Base-by-base conservation (phyloP, 2,329 filamentous ascomycete genomes). In the Colletotrichum lindemuthianum region DNA sequence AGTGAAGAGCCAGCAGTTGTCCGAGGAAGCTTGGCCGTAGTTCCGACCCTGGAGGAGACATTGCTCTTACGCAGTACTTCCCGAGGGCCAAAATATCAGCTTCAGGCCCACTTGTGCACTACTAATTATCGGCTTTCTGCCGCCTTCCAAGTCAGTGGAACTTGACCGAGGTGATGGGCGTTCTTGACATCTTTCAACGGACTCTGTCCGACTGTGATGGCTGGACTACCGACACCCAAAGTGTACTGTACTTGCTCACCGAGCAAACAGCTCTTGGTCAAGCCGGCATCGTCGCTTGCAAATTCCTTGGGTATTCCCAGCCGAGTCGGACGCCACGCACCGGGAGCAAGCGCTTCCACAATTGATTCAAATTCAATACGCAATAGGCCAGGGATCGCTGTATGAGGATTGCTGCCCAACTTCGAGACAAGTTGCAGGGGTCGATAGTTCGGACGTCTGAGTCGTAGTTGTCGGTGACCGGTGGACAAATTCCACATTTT, bases 321-420 rank as follows among this genome's bases (percentile, higher is more conserved):
- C 51, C 36, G 36, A 9, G 13, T 24, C 24, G 34, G 53, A 40
- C 53, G 41, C 53, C 45, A 39, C 47, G 59, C 39, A 43, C 16
- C 53, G 53, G 59, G 52, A 45, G 39, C 52, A 13, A 61, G 59
- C 58, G 50, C 58, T 60, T 49, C 52, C 44, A 56, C 34, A 43
- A 51, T 45, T 36, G 39, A n/a, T 37, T 50, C 39, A 45, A 43
- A 33, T 51, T 44, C 24, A 24, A 24, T 24, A 39, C 44, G 44
- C 39, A 45, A 55, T 16, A 60, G 53, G 47, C 58, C 41, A 51
- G 58, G 61, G 51, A 56, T 56, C 61, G 58, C 33, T 50, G 58
- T 33, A 39, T 15, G 56, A 41, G 48, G 51, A 43, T 65, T 65
- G 61, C 57, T 65, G 61, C 61, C 61, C 58, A 60, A 65, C 58